Conservation (phyloP, 768 basidiomycete genomes). For the Lentinus tigrinus region DNA sequence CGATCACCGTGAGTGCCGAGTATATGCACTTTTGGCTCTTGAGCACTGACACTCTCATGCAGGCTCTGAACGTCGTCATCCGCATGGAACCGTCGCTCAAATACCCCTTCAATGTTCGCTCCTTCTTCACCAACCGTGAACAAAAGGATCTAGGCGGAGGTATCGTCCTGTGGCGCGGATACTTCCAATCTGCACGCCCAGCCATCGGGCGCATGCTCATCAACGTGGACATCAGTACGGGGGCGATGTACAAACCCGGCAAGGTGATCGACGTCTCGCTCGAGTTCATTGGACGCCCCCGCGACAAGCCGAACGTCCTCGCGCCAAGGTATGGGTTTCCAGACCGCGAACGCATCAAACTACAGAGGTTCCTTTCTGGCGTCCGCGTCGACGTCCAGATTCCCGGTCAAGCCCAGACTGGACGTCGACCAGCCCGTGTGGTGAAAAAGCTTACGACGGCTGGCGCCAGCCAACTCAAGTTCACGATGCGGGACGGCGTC, state of each 20-base stretch:
- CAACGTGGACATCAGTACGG: constrained; percentile 78
- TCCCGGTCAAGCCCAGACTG: constrained; percentile 11
- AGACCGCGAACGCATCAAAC: constrained; percentile 49
- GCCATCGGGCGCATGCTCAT: constrained; percentile 61
- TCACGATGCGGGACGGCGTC: constrained; percentile 57
- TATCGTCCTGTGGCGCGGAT: constrained; percentile 73
- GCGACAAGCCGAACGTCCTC: constrained; percentile 30
- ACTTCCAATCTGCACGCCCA: constrained; percentile 78
- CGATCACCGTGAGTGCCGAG: constrained; percentile 50
- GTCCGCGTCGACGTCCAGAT: constrained; percentile 45
- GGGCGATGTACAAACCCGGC: constrained; percentile 72
- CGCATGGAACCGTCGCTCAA: constrained; percentile 70
- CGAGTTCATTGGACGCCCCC: constrained; percentile 44
- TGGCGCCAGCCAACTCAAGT: constrained; percentile 54
- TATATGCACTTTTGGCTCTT: not conserved
- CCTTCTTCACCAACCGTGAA: constrained; percentile 66
- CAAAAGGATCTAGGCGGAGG: constrained; percentile 57
- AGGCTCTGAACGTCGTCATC: constrained; percentile 76
- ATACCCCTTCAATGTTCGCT: constrained; percentile 71
- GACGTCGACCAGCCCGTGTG: constrained; percentile 46
- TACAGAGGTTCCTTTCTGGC: constrained; percentile 57
- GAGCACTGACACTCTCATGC: not conserved
- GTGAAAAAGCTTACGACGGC: constrained; percentile 57
- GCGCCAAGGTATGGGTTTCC: constrained; percentile 43
- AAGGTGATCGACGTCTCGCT: constrained; percentile 56